Base-by-base conservation (phyloP, 306 rosid species). In the Adenanthera pavonina region DNA sequence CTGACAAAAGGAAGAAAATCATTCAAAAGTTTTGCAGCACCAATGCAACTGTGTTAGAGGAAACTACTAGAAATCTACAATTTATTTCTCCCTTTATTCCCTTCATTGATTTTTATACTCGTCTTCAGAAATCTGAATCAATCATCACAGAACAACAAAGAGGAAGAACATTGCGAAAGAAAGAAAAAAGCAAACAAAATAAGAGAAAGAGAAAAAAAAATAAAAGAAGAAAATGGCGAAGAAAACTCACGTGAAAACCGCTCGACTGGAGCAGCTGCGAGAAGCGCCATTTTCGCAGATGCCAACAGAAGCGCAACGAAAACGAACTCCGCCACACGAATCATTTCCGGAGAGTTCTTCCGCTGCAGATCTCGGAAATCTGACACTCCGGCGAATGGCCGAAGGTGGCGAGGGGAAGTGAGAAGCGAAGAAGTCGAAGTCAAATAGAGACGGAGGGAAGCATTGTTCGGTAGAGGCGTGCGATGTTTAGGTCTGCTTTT, bases 231-330 rank as follows among this genome's bases (percentile, higher is more conserved):
- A 43, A 69, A 43, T 0, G 36, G 2, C 3, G 53, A 69, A 69
- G 74, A 12, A 43, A 69, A 11, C 74, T 69, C 38, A 69, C 74
- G 20, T 46, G 74, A 69, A 44, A 69, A 69, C 9, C 74, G 74
- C 25, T 69, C 56, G 5, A 69, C 40, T 8, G 54, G 11, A 9
- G 74, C 4, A 46, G 74, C 74, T 44, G 20, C 56, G 40, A 69
- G 56, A 69, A 12, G 52, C 51, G 3, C 17, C 35, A 68, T 43
- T 43, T 68, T 2, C 56, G n/a, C 4, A 5, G 56, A 1, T 12
- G 74, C 54, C 3, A 19, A 69, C 14, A 69, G 40, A 19, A 69
- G 4, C 56, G 74, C 54, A 2, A 46, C 54, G 12, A 43, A 46
- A 49, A 46, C 19, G 19, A 69, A 46, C 17, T 20, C 40, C 38